Percentiles rank a stretch among this genome's conserved stretches.
Evolutionary conservation across 208 protist species (phyloP).

Genomic region (Leishmania major): DNA sequence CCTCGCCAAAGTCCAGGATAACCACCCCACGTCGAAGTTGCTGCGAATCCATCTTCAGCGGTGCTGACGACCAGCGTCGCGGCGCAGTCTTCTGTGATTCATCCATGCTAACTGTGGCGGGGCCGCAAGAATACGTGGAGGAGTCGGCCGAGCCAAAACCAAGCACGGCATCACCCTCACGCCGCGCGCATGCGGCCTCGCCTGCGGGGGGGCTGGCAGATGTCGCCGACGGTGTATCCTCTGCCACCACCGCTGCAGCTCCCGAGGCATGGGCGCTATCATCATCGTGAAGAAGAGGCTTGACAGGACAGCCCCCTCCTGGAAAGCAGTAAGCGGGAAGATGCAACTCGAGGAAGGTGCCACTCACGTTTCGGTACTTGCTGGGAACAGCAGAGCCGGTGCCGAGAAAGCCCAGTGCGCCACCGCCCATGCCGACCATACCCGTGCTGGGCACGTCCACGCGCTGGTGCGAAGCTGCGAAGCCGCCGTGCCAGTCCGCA

Average conservation of each 20-base stretch:
- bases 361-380: slow-evolving; percentile 91
- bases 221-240: not conserved
- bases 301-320: not conserved
- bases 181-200: not conserved
- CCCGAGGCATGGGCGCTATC: not conserved
- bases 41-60: not conserved
- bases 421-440: slow-evolving; percentile 15
- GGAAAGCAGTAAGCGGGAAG: slow-evolving; percentile 43
- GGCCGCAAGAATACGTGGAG: not conserved
- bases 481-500: not conserved
- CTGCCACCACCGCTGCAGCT: not conserved
- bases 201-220: not conserved
- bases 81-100: not conserved
- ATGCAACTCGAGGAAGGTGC: slow-evolving; percentile 64
- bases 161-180: not conserved
- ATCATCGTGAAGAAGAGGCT: not conserved
- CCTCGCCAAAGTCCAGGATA: slow-evolving; percentile 89
- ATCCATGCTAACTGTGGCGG: not conserved
- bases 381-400: slow-evolving; percentile 88
- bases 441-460: not conserved
- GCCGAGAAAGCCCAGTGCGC: slow-evolving; percentile 81
- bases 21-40: slow-evolving; percentile 46
- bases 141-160: not conserved
- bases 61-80: not conserved
- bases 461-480: not conserved